Evolutionary conservation across 345 rosid species (phyloP), one percentile per base, ranked within the genome.

Genomic region (Linum lewisii): DNA sequence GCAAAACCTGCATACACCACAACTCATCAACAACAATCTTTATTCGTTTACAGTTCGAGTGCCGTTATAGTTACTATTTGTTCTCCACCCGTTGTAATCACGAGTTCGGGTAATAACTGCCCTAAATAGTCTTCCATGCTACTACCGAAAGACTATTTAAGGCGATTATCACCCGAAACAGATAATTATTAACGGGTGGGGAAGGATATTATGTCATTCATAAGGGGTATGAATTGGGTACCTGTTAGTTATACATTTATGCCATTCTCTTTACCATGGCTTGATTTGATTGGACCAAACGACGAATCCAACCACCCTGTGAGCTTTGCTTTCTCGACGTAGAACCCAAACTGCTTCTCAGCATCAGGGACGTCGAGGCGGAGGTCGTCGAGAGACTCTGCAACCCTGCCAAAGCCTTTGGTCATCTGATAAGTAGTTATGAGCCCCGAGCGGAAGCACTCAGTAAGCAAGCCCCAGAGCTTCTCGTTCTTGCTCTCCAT

Each of bases 331-430:
- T 72, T 74, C n/a, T 86, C 76, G 5, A 82, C 76, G 49, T 84
- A 79, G 6, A 61, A 38, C 3, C 26, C 11, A 24, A 84, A 86
- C 75, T 80, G 85, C 26, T 74, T 72, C 42, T 57, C 50, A 20
- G 92, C 97, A 69, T 86, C 90, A 50, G 95, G 95, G 34, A 90
- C 97, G 49, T 90, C 97, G 21, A 90, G 69, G 49, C 77, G 77
- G 69, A 90, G 71, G 75, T 90, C 97, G 7, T 86, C 97, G 44
- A 90, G 72, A 21, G 79, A 72, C 74, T 86, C 95, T 54, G 68
- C 73, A 1, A 90, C 83, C 58, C 92, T 77, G 2, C 72, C 75
- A 4, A 86, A 90, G 34, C 97, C 97, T 70, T 90, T 84, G 19
- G 70, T 76, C 95, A 86, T 86, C 65, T 90, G 95, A 59, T 86